phyloP scores from a whole-genome alignment of 1,139 yeast species.

The Zygoascus sp. region DNA sequence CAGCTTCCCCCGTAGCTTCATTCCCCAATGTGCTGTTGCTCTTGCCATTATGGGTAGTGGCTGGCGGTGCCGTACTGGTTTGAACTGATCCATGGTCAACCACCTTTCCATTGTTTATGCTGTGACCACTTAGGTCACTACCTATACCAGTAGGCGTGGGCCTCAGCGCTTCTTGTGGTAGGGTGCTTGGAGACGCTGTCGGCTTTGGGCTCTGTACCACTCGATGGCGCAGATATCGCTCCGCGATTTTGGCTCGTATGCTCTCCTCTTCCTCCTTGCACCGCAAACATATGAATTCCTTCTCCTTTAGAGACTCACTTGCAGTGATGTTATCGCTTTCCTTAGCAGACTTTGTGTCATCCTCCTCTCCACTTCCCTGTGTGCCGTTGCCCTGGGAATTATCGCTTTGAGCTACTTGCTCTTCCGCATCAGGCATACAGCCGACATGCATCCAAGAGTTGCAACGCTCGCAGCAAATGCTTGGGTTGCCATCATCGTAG shows the following conservation, averaged over 20 bases:
- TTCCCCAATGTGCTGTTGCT: too few species aligned
- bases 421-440: conserved; percentile 30
- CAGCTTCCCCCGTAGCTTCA: too few species aligned
- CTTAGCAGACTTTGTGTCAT: conserved; percentile 8
- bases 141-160: too few species aligned
- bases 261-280: conserved; percentile 11
- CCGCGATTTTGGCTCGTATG: conserved; percentile 7
- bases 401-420: too few species aligned
- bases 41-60: too few species aligned
- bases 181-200: too few species aligned
- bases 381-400: conserved; percentile 5
- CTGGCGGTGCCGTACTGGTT: too few species aligned
- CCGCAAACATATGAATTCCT: conserved; percentile 6
- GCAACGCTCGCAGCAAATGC: conserved; percentile 39
- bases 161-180: too few species aligned
- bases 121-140: too few species aligned
- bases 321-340: background rate
- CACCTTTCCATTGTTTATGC: too few species aligned
- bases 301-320: background rate
- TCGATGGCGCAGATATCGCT: conserved; percentile 7
- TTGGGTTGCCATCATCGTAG: conserved; percentile 39
- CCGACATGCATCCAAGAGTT: conserved; percentile 42
- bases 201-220: background rate
- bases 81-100: too few species aligned
- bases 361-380: conserved; percentile 12